These are phyloP conservation scores for Cicer pinnatifidum DNA, from an alignment of 306 rosid species.

Conservation along the genomic window DNA sequence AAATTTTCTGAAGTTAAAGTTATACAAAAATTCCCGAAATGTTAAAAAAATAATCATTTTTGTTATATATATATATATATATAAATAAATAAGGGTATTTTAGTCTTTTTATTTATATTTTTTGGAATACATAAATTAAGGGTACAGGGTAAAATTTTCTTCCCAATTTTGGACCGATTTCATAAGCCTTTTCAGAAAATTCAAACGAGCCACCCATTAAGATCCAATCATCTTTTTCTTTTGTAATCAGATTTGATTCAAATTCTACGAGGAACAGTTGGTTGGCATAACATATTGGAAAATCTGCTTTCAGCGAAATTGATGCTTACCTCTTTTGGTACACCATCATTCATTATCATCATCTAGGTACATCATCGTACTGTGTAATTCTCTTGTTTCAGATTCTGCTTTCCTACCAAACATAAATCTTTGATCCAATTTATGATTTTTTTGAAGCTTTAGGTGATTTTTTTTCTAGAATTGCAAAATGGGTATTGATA, in stretches of 20 bases:
- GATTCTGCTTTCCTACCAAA: not conserved
- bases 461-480: conserved; percentile 47
- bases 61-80: too few species aligned
- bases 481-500: conserved; percentile 40
- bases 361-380: not conserved
- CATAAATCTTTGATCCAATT: not conserved
- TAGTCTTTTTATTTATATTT: too few species aligned
- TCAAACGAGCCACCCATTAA: not conserved
- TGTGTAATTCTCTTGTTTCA: not conserved
- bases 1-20: too few species aligned
- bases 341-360: not conserved
- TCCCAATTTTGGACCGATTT: not conserved
- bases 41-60: too few species aligned
- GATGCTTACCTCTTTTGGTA: not conserved
- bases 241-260: not conserved
- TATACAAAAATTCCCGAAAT: too few species aligned
- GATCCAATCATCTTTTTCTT: not conserved
- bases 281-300: not conserved
- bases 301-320: not conserved
- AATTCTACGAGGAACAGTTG: not conserved
- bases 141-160: too few species aligned
- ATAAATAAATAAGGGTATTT: too few species aligned
- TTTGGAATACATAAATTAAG: too few species aligned
- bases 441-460: conserved; percentile 3
- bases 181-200: not conserved